Conservation (phyloP, 2,329 filamentous ascomycete species). For the Trichoderma endophyticum region DNA sequence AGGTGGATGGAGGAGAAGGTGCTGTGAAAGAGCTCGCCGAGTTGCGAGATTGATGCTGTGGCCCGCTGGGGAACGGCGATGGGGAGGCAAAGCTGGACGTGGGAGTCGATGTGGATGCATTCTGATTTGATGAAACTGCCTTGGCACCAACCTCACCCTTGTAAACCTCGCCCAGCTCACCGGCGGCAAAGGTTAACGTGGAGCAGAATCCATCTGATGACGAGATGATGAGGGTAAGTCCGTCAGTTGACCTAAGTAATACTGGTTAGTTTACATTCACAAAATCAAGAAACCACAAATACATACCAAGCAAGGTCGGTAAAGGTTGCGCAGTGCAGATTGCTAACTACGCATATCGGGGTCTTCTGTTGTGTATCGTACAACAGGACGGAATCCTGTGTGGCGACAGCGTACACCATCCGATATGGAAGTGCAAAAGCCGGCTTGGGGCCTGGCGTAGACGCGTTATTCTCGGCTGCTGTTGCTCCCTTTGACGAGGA, state of each 20-base stretch:
- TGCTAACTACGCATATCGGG: conserved; percentile 91
- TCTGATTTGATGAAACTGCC: conserved; percentile 54
- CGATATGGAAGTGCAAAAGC: conserved; percentile 87
- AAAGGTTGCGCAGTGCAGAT: conserved; percentile 94
- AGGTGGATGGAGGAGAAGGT: conserved; percentile 52
- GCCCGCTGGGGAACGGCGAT: conserved; percentile 52
- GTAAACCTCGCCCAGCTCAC: conserved; percentile 82
- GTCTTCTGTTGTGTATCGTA: conserved; percentile 98
- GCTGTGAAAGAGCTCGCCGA: conserved; percentile 57
- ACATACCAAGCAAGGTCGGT: conserved; percentile 91
- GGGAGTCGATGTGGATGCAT: conserved; percentile 69
- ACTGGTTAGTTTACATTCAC: conserved; percentile 22
- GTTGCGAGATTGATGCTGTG: conserved; percentile 55
- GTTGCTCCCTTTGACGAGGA: conserved; percentile 49
- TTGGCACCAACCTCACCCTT: conserved; percentile 62
- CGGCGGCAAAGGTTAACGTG: conserved; percentile 75
- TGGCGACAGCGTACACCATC: conserved; percentile 94
- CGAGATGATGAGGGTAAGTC: conserved; percentile 73
- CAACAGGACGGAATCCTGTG: conserved; percentile 88
- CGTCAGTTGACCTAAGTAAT: conserved; percentile 47
- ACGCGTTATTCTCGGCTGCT: conserved; percentile 41
- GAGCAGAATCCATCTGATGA: conserved; percentile 98
- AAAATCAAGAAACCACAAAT: background rate
- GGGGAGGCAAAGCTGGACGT: conserved; percentile 60
- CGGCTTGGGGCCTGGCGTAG: conserved; percentile 59